A percentile compares a stretch with the other conserved stretches of the same genome.
Evolutionary conservation across 768 basidiomycete genomes (phyloP).

Genomic region (Russula compacta): DNA sequence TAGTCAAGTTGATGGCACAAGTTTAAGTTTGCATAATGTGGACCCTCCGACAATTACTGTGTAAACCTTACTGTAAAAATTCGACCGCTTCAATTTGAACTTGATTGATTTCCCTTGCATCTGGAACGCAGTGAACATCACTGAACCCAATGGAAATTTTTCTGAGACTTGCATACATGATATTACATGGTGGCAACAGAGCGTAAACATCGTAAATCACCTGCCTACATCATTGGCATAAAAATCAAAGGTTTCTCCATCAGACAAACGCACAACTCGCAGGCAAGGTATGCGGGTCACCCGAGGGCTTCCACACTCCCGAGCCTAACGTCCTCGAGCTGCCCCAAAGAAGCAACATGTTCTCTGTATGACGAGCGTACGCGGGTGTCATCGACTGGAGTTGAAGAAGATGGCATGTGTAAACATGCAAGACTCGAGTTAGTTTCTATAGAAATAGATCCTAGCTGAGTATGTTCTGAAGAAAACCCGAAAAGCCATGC

Average conservation of each 20-base stretch:
- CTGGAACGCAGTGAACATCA: no score
- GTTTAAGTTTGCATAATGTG: constrained; percentile 27
- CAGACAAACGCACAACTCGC: constrained; percentile 35
- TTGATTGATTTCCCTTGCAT: no score
- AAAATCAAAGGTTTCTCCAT: constrained; percentile 26
- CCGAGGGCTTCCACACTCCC: constrained; percentile 22
- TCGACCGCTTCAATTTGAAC: no score
- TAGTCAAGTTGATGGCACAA: constrained; percentile 48
- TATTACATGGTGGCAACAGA: neutral
- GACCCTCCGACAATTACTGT: no score
- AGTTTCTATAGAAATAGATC: constrained; percentile 34
- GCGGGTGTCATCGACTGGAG: constrained; percentile 34
- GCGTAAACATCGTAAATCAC: neutral
- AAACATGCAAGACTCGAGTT: constrained; percentile 40
- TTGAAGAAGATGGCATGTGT: constrained; percentile 35
- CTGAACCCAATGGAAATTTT: no score
- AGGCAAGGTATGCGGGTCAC: constrained; percentile 24
- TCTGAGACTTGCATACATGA: neutral
- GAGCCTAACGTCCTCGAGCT: constrained; percentile 34
- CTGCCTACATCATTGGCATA: neutral
- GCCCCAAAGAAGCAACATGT: constrained; percentile 25
- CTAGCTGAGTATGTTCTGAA: constrained; percentile 37
- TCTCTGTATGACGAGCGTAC: constrained; percentile 34
- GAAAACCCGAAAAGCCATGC: constrained; percentile 17
- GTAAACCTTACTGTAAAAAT: no score